Evolutionary conservation across 1,139 yeast genomes (phyloP).

Genomic region (Komagataea norvegica): DNA sequence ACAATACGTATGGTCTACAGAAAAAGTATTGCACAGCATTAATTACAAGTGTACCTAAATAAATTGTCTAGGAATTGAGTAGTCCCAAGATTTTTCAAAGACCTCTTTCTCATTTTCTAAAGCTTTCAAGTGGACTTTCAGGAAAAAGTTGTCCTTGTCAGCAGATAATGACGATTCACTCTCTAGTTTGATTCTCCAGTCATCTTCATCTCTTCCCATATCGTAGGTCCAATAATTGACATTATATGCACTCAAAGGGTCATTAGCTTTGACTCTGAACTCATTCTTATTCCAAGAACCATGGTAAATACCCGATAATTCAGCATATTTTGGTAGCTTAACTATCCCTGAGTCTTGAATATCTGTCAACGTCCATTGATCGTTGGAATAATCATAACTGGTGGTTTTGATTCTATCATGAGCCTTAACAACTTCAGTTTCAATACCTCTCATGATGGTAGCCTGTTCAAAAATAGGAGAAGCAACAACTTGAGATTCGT

Average conservation of each 20-base stretch:
- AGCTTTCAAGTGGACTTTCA: slow-evolving; percentile 27
- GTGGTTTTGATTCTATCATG: slow-evolving; percentile 20
- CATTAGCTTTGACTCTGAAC: slow-evolving; percentile 31
- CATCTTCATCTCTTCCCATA: slow-evolving; percentile 32
- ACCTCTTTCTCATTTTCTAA: slow-evolving; percentile 25
- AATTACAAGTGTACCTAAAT: slow-evolving; percentile 1
- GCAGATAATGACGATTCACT: slow-evolving; percentile 29
- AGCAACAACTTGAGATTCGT: slow-evolving; percentile 13
- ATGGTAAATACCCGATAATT: slow-evolving; percentile 28
- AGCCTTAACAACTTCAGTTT: slow-evolving; percentile 21
- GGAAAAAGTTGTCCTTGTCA: slow-evolving; percentile 26
- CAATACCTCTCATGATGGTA: slow-evolving; percentile 27
- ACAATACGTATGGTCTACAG: background rate
- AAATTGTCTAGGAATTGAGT: slow-evolving; percentile 20
- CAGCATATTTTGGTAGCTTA: slow-evolving; percentile 25
- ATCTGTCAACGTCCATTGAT: slow-evolving; percentile 20
- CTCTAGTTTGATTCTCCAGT: slow-evolving; percentile 33
- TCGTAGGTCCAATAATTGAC: slow-evolving; percentile 35
- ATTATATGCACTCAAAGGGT: slow-evolving; percentile 34
- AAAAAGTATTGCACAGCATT: background rate
- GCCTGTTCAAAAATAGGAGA: slow-evolving; percentile 29
- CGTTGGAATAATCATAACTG: slow-evolving; percentile 18
- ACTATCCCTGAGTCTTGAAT: slow-evolving; percentile 23
- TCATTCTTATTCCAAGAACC: slow-evolving; percentile 32
- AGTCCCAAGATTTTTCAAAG: slow-evolving; percentile 25